phyloP scores from a whole-genome alignment of 2,329 filamentous ascomycete genomes.

The Ilyonectria mors-panacis region DNA sequence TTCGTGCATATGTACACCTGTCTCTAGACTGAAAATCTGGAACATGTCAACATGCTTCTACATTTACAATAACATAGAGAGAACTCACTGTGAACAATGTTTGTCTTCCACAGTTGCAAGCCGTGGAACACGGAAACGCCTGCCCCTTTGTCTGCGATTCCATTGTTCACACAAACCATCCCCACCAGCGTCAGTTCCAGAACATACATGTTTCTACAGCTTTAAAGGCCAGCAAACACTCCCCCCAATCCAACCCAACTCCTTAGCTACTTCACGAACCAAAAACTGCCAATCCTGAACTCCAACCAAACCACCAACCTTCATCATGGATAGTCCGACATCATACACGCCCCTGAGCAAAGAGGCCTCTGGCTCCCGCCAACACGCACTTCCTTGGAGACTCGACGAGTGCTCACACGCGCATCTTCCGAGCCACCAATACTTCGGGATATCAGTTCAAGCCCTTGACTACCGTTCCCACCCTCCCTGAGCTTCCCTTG shows the following conservation, averaged over 20 bases:
- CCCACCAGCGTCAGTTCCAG: too few relatives aligned
- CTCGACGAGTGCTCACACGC: not conserved
- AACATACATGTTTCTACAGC: not conserved
- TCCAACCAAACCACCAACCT: not conserved
- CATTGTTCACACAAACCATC: constrained; percentile 27
- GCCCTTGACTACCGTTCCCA: not conserved
- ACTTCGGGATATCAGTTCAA: not conserved
- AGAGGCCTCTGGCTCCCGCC: not conserved
- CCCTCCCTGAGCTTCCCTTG: not conserved
- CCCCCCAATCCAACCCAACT: too few relatives aligned
- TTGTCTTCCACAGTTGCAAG: constrained; percentile 7
- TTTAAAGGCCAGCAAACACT: not conserved
- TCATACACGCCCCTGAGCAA: too few relatives aligned
- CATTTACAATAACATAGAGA: too few relatives aligned
- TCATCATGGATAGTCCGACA: not conserved
- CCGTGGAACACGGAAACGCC: not conserved
- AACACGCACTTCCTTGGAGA: not conserved
- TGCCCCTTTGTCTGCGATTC: constrained; percentile 12
- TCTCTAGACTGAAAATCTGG: too few relatives aligned
- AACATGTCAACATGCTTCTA: not conserved
- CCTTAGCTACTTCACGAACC: too few relatives aligned
- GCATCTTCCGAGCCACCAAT: not conserved
- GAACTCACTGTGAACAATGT: not conserved
- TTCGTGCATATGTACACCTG: too few relatives aligned
- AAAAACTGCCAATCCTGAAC: too few relatives aligned